Conservation (phyloP, 352 stramenopile genomes). For the Thraustochytrium striatum region DNA sequence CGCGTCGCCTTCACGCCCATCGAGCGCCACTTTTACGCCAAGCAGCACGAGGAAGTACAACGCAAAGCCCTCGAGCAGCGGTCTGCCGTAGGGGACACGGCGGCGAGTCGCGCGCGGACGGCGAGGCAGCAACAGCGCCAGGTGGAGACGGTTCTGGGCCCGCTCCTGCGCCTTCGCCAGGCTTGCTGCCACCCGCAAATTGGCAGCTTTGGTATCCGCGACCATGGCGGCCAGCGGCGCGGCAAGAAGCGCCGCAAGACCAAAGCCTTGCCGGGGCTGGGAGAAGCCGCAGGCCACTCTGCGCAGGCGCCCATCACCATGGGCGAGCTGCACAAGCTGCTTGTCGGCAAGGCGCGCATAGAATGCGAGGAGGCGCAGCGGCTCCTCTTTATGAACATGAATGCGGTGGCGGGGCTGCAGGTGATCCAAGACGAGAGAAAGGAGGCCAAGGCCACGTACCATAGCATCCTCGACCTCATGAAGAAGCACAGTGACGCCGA, state of each 20-base stretch:
- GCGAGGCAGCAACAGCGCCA: background rate
- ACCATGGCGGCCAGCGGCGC: too few species aligned
- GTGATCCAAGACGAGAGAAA: slow-evolving; percentile 52
- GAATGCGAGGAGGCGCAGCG: slow-evolving; percentile 75
- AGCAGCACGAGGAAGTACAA: slow-evolving; percentile 58
- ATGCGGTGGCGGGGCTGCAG: slow-evolving; percentile 59
- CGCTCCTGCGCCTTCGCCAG: slow-evolving; percentile 74
- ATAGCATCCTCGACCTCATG: background rate
- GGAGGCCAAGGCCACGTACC: slow-evolving; percentile 39
- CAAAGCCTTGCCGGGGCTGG: background rate
- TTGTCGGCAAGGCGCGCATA: slow-evolving; percentile 63
- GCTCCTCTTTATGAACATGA: slow-evolving; percentile 67
- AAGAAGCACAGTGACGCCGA: slow-evolving; percentile 32
- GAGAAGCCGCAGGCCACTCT: slow-evolving; percentile 25
- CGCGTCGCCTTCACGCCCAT: slow-evolving; percentile 70
- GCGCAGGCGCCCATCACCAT: slow-evolving; percentile 62
- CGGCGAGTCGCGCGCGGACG: too few species aligned
- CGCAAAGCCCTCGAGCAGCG: background rate
- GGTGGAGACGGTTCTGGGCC: slow-evolving; percentile 61
- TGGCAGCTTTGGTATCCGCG: slow-evolving; percentile 54
- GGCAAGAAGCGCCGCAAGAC: too few species aligned
- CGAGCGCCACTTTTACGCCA: slow-evolving; percentile 70
- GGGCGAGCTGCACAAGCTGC: slow-evolving; percentile 68
- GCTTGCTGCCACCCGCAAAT: slow-evolving; percentile 86
- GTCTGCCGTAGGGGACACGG: too few species aligned